Evolutionary conservation across 306 rosid species (phyloP), one percentile per base, ranked within the genome.

Genomic region (Castanea sativa): DNA sequence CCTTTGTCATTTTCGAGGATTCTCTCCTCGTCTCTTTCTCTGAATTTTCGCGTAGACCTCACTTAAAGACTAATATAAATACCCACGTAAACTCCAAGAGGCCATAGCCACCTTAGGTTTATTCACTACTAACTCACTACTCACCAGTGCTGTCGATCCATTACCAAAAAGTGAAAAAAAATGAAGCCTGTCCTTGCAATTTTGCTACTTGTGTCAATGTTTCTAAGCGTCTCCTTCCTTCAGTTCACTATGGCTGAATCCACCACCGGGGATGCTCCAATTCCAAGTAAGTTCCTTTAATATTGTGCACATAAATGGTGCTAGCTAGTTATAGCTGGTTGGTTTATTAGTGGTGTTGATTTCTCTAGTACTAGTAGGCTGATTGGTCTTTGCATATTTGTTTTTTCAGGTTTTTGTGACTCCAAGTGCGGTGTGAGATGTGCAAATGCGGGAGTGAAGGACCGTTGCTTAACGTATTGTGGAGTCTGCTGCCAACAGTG

Each of bases 401-500:
- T 21, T 33, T 38, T 13, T 8, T 15, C 12, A 71, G 82, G 82
- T 56, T 6, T 38, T 14, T 78, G 82, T 4, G 82, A 78, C 64
- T 43, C 71, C 14, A 78, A 83, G 7, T 83, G 86, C 49, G 83
- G 65, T 51, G 63, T 52, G 60, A 74, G 86, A 52, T 79, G 86
- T 45, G 35, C 70, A 56, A 83, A 78, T 14, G 86, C 86, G 6
- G 81, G 78, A 59, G 61, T 35, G 63, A 52, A 79, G 51, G 83
- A 83, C 65, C 75, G 81, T 10, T 83, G 86, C 77, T 0, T 75
- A 43, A 83, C 35, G 73, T 83, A 83, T 16, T 83, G 86, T 55
- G 86, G 83, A 45, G 41, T 83, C 25, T 83, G 86, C 77, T 83
- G 83, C 76, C 52, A 69, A 75, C 51, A 41, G 21, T 83, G 86